Evolutionary conservation across 2,329 filamentous ascomycete genomes (phyloP).

Genomic region (Talaromyces sp.): DNA sequence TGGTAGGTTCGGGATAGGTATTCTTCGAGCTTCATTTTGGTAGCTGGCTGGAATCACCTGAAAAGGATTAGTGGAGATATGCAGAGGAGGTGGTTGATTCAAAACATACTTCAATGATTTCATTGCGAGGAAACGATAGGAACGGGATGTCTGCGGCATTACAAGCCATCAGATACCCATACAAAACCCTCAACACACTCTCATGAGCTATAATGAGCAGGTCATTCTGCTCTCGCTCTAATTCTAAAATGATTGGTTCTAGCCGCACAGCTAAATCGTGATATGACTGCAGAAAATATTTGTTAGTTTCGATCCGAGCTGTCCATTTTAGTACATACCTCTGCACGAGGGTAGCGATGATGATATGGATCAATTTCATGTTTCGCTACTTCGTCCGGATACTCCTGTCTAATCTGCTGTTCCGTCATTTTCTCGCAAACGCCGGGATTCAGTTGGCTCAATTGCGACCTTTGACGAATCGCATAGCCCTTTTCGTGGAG

Average conservation of each 20-base stretch:
- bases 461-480: conserved; percentile 86
- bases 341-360: conserved; percentile 89
- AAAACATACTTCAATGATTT: conserved; percentile 78
- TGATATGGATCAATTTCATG: conserved; percentile 95
- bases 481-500: conserved; percentile 78
- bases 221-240: conserved; percentile 95
- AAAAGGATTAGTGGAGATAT: conserved; percentile 18
- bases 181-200: conserved; percentile 92
- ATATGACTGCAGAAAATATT: conserved; percentile 65
- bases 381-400: conserved; percentile 86
- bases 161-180: conserved; percentile 98
- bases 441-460: conserved; percentile 95
- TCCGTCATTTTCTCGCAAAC: conserved; percentile 94
- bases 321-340: conserved; percentile 54
- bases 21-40: conserved; percentile 89
- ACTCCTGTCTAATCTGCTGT: conserved; percentile 71
- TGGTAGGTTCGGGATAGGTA: conserved; percentile 71
- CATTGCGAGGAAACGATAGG: conserved; percentile 88
- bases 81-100: neutral
- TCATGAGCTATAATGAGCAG: conserved; percentile 98
- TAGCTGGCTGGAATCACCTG: conserved; percentile 93
- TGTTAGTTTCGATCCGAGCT: conserved; percentile 14
- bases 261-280: conserved; percentile 97
- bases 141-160: conserved; percentile 91
- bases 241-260: conserved; percentile 94